A percentile compares a stretch with the other conserved stretches of the same genome.
phyloP scores from a whole-genome alignment of 2,329 filamentous ascomycete genomes.

The Hymenoscyphus scutula region DNA sequence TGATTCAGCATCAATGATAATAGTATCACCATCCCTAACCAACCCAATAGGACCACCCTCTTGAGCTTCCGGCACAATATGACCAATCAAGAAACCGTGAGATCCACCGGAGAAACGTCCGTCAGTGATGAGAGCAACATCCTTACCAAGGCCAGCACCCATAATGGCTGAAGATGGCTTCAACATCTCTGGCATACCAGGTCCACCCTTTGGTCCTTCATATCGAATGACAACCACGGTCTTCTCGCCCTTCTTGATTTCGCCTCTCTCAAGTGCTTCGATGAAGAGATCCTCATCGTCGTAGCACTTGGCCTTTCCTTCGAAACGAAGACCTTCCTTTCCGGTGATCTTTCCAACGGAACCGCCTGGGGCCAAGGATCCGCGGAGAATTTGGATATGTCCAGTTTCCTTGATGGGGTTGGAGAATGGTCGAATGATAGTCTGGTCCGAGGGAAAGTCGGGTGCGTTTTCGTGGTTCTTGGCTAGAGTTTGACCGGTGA shows the following conservation, averaged over 20 bases:
- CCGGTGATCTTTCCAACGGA: constrained; percentile 75
- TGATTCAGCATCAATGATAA: constrained; percentile 59
- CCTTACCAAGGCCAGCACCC: constrained; percentile 67
- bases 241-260: constrained; percentile 74
- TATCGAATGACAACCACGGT: constrained; percentile 75
- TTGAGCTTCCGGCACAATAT: constrained; percentile 61
- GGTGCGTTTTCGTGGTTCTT: constrained; percentile 57
- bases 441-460: constrained; percentile 65
- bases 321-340: constrained; percentile 68
- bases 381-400: constrained; percentile 71
- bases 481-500: constrained; percentile 57
- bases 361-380: constrained; percentile 66
- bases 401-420: constrained; percentile 70
- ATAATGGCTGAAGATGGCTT: constrained; percentile 72
- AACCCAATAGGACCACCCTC: constrained; percentile 58
- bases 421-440: constrained; percentile 66
- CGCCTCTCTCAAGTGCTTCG: constrained; percentile 61
- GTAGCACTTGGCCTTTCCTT: constrained; percentile 68
- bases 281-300: constrained; percentile 70
- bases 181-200: constrained; percentile 73
- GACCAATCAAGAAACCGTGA: constrained; percentile 61
- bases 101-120: constrained; percentile 59
- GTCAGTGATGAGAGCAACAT: constrained; percentile 71
- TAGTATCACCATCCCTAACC: constrained; percentile 56
- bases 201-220: constrained; percentile 70